Base-by-base conservation (phyloP, 495 filamentous ascomycete species). In the Chaetomium tenue region DNA sequence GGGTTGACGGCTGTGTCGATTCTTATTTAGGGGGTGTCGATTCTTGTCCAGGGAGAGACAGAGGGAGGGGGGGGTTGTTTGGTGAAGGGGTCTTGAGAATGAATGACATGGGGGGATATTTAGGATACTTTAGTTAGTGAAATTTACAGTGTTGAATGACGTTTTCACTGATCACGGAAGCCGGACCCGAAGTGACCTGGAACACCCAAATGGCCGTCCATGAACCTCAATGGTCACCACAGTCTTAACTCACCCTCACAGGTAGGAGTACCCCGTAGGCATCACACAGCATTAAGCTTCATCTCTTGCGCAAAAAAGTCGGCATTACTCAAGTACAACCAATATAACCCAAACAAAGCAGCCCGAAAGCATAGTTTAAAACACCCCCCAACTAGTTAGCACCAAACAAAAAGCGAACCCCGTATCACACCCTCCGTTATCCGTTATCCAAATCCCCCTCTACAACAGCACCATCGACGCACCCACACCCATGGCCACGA, bases 391-490 rank as follows among this genome's bases (percentile, higher is more conserved):
- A 20, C 46, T 50, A 23, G 16, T 20, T 50, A 23, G 16, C 46
- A 20, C 7, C 51, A 6, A 54, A 20, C 7, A 30, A 12, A 23
- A 13, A 23, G 2, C 18, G 12, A 28, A 28, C 6, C 42, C 26
- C 46, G 4, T 5, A 8, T 15, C 25, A n/a, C 42, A 20, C 0
- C 44, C 16, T 6, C 25, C 13, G 16, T 23, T 18, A 16, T 1
- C 23, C 18, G 22, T 26, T 20, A 13, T 3, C 11, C 11, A 30
- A 22, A 18, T 16, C 28, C 25, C 28, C 52, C 20, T 23, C 84
- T 88, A 96, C 75, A 96, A 75, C 68, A 92, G 70, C 61, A 93
- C 79, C 90, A 96, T 92, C 58, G 83, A 86, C 60, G 81, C 84
- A 70, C 90, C 91, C 44, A 88, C 84, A 33, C 85, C 75, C 70